Conservation (phyloP, 208 protist species). For the Leishmania tropica region DNA sequence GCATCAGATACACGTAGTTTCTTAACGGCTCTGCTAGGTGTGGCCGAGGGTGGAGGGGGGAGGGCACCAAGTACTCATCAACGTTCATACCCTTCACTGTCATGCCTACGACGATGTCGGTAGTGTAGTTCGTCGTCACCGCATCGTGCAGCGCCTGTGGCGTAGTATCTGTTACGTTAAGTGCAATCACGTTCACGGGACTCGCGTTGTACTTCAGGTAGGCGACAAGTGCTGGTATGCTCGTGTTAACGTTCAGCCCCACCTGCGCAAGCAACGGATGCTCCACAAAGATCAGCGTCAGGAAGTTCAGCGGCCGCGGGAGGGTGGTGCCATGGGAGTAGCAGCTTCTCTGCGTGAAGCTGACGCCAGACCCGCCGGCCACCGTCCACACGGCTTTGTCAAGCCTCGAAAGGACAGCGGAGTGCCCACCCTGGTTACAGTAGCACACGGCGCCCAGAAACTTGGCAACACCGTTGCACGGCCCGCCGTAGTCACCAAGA, state of each 20-base stretch:
- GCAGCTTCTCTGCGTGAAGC: slow-evolving; percentile 14
- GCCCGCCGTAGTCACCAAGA: slow-evolving; percentile 62
- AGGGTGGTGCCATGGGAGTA: neutral
- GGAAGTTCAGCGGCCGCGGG: neutral
- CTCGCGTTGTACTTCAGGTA: neutral
- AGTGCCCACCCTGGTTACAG: slow-evolving; percentile 42
- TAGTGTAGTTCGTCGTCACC: too few relatives aligned
- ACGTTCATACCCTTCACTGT: neutral
- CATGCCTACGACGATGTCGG: too few relatives aligned
- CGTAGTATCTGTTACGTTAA: neutral
- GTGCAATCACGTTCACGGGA: neutral
- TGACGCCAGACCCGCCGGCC: neutral
- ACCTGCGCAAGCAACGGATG: neutral
- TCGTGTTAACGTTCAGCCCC: neutral
- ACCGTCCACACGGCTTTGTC: neutral
- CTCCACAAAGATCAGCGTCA: slow-evolving; percentile 9
- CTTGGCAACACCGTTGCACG: slow-evolving; percentile 6
- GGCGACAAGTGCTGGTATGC: neutral
- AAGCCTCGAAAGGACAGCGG: neutral
- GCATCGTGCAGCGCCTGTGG: neutral
- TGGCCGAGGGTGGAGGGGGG: neutral
- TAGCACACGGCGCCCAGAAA: slow-evolving; percentile 35
- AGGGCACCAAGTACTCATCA: neutral
- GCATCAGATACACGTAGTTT: slow-evolving; percentile 21
- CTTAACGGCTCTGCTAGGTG: neutral